These are phyloP conservation scores for Boletus bicolor DNA, from an alignment of 768 basidiomycete genomes.

Conservation along the genomic window DNA sequence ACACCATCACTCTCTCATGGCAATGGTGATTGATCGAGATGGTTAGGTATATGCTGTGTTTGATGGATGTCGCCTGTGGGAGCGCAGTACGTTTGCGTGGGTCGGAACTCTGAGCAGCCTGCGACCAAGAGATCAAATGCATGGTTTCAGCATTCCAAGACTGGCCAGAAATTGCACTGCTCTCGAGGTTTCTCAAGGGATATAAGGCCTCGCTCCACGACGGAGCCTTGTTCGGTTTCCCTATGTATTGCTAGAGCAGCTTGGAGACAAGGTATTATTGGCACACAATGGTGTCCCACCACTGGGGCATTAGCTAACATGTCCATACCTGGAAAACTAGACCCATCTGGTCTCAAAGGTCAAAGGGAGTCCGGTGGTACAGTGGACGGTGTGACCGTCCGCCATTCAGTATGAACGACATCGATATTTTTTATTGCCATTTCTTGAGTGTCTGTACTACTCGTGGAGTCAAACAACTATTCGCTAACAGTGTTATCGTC, in stretches of 20 bases:
- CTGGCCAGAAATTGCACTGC: not conserved
- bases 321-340: not conserved
- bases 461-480: slow-evolving; percentile 12
- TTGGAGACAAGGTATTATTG: not conserved
- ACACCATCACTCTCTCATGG: not conserved
- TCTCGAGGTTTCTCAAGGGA: not conserved
- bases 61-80: not conserved
- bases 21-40: not conserved
- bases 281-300: not conserved
- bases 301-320: not conserved
- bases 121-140: not conserved
- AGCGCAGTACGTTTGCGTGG: too few species aligned
- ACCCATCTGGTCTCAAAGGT: not conserved
- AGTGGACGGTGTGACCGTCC: too few species aligned
- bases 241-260: not conserved
- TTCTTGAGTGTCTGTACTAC: not conserved
- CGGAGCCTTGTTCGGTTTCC: not conserved
- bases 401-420: not conserved
- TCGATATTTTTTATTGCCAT: not conserved
- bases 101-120: not conserved
- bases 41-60: not conserved
- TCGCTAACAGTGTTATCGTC: slow-evolving; percentile 39
- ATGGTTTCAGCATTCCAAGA: not conserved
- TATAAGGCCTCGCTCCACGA: not conserved
- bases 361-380: not conserved